Base-by-base conservation (phyloP, 148 eudicot genomes). In the Linanthus parryae region DNA sequence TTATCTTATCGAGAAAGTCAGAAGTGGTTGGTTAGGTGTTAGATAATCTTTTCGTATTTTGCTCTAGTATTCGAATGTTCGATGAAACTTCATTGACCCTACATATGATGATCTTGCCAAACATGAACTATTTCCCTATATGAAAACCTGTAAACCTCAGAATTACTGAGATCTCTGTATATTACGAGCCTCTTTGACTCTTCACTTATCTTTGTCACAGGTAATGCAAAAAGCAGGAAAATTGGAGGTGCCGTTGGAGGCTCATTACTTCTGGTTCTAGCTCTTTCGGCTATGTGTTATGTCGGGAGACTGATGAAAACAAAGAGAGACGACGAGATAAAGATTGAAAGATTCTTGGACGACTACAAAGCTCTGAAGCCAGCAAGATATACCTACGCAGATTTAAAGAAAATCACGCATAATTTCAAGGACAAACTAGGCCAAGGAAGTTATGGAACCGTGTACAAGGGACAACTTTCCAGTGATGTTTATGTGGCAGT, bases 381-480 rank as follows among this genome's bases (percentile, higher is more conserved):
- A 1, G 14, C 57, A 27, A 56, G 69, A 25, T 64, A 55, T 38
- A 46, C 57, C 11, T 57, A 48, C 35, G 64, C 56, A 2, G 65
- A 59, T 16, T 36, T 59, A 21, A 59, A 67, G 56, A 59, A 10
- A 44, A 43, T 66, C 2, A 58, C 70, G 4, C 24, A 25, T 16
- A n/a, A 29, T 3, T 51, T 58, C 23, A 58, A 22, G 16, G 15
- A 52, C 45, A 52, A 44, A 21, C 7, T 66, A 26, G 64, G 64
- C 28, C 52, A 59, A 40, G 65, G 65, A 21, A 65, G 71, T 8
- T 67, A 44, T 17, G 71, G 71, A 21, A 35, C 65, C 2, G 65
- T 67, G 13, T 67, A 16, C 61, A 66, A 59, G 53, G 71, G 71
- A 8, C 38, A 67, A 26, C 59, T 67, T 11, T 60, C 72, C 22